Percentiles rank a stretch among this genome's conserved stretches.
These are phyloP conservation scores for Fusarium praegraminearum DNA, from an alignment of 2,329 filamentous ascomycete species.

Conservation along the genomic window DNA sequence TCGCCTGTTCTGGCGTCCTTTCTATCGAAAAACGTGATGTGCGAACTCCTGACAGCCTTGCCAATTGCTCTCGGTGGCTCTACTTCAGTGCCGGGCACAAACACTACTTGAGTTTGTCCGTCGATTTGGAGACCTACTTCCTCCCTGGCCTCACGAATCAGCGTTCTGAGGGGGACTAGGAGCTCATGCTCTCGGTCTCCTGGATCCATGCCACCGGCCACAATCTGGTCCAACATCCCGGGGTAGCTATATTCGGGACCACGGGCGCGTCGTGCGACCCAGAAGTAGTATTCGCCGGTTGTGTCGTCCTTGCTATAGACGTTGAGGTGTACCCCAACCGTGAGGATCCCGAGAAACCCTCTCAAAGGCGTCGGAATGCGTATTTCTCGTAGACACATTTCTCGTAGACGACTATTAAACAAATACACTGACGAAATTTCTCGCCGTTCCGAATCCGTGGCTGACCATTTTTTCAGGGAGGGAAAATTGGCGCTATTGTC, in stretches of 20 bases:
- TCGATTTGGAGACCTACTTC: slow-evolving; percentile 48
- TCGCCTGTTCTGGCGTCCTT: slow-evolving; percentile 49
- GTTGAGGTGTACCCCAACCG: slow-evolving; percentile 55
- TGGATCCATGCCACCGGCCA: slow-evolving; percentile 53
- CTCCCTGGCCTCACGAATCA: slow-evolving; percentile 52
- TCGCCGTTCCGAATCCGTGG: slow-evolving; percentile 24
- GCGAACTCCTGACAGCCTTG: slow-evolving; percentile 37
- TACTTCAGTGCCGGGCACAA: neutral
- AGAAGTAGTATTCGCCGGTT: slow-evolving; percentile 46
- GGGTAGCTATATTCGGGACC: slow-evolving; percentile 49
- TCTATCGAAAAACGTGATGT: slow-evolving; percentile 53
- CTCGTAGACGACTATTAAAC: slow-evolving; percentile 19
- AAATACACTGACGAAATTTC: slow-evolving; percentile 50
- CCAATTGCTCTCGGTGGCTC: slow-evolving; percentile 37
- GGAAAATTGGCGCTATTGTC: slow-evolving; percentile 42
- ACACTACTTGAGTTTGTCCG: slow-evolving; percentile 32
- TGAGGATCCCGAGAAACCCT: slow-evolving; percentile 54
- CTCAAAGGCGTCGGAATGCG: slow-evolving; percentile 51
- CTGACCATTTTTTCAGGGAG: slow-evolving; percentile 47
- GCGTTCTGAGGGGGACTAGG: slow-evolving; percentile 44
- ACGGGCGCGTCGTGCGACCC: slow-evolving; percentile 52
- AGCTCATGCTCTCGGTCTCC: slow-evolving; percentile 42
- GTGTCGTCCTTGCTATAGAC: slow-evolving; percentile 49
- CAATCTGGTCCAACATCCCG: slow-evolving; percentile 54
- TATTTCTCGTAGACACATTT: slow-evolving; percentile 41